phyloP scores from a whole-genome alignment of 768 basidiomycete genomes.

The Lenzites betulinus region DNA sequence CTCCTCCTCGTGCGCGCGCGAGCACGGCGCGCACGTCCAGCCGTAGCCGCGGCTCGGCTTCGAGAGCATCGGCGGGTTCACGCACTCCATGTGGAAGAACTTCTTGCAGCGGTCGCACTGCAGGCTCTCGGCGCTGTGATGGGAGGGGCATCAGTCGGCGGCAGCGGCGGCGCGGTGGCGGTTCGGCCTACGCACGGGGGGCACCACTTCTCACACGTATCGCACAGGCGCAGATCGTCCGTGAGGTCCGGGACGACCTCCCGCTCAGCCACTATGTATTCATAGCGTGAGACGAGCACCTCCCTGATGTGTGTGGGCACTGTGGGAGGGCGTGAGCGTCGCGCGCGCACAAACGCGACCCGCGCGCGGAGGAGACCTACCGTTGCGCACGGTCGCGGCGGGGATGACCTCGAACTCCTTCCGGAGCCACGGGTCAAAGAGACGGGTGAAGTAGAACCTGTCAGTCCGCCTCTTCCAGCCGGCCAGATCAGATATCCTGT shows the following conservation, averaged over 20 bases:
- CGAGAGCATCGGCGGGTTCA: constrained; percentile 84
- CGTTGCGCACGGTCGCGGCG: constrained; percentile 81
- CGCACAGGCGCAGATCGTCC: constrained; percentile 82
- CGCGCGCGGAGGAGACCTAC: constrained; percentile 51
- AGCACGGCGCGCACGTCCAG: constrained; percentile 96
- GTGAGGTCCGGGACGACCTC: constrained; percentile 91
- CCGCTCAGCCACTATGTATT: constrained; percentile 94
- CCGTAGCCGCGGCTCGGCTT: constrained; percentile 97
- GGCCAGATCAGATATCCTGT: constrained; percentile 91
- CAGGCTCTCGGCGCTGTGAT: constrained; percentile 76
- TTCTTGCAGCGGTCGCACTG: constrained; percentile 91
- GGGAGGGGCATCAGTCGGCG: constrained; percentile 14
- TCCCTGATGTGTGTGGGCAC: constrained; percentile 83
- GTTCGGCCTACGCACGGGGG: constrained; percentile 62
- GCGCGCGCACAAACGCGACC: neutral
- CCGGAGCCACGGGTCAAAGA: constrained; percentile 98
- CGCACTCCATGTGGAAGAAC: constrained; percentile 93
- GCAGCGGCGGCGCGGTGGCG: constrained; percentile 11
- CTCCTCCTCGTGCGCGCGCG: constrained; percentile 82
- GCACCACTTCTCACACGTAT: constrained; percentile 87
- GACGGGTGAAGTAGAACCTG: constrained; percentile 92
- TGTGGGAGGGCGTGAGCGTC: constrained; percentile 33
- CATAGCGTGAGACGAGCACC: constrained; percentile 78
- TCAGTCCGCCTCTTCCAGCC: constrained; percentile 94
- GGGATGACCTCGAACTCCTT: constrained; percentile 97